phyloP scores from a whole-genome alignment of 176 grass and related monocot genomes.

The barley (Hordeum vulgare) region MorexV3_pseudomolecules_assembly NC_058523.1:463548091-463548590 shows the following conservation, averaged over 20 bases:
- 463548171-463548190: slow-evolving; percentile 63
- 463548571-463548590: slow-evolving; percentile 85
- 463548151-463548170: slow-evolving; percentile 26
- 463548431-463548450: background rate
- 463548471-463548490: slow-evolving; percentile 73
- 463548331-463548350: slow-evolving; percentile 66
- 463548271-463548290: slow-evolving; percentile 64
- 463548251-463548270: slow-evolving; percentile 69
- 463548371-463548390: slow-evolving; percentile 45
- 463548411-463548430: background rate
- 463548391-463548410: background rate
- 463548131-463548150: background rate
- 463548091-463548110: no score
- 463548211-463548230: slow-evolving; percentile 41
- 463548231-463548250: slow-evolving; percentile 74
- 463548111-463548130: background rate
- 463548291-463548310: slow-evolving; percentile 75
- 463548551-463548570: slow-evolving; percentile 81
- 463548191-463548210: slow-evolving; percentile 59
- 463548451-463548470: background rate
- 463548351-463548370: slow-evolving; percentile 76
- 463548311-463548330: slow-evolving; percentile 74
- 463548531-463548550: slow-evolving; percentile 79
- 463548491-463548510: slow-evolving; percentile 70
- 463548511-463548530: slow-evolving; percentile 71